Conservation (phyloP, 208 protist genomes). For the Crithidia fasciculata region DNA sequence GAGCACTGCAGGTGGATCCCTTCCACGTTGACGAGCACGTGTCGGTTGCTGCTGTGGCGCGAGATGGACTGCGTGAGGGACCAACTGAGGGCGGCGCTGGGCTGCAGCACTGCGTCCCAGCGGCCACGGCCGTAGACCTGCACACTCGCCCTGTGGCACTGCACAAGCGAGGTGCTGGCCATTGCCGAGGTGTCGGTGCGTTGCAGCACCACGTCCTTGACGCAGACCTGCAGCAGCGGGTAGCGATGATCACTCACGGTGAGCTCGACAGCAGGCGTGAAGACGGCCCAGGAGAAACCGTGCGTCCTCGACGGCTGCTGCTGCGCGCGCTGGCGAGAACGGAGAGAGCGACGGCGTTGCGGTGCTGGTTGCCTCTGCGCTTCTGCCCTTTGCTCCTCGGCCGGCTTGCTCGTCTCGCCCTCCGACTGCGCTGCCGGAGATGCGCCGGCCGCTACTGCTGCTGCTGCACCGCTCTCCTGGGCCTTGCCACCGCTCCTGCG, state of each 20-base stretch:
- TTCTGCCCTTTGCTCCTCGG: background rate
- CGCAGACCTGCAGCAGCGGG: constrained; percentile 53
- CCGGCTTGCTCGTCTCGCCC: background rate
- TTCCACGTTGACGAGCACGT: constrained; percentile 46
- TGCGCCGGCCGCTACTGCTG: background rate
- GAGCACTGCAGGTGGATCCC: constrained; percentile 67
- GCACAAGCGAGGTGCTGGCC: constrained; percentile 35
- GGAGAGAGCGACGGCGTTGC: background rate
- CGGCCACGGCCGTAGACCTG: constrained; percentile 76
- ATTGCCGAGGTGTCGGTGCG: constrained; percentile 23
- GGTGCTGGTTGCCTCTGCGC: background rate
- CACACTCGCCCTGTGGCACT: constrained; percentile 42
- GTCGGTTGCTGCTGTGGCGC: constrained; percentile 60
- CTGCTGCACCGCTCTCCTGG: background rate
- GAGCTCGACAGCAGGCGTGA: constrained; percentile 49
- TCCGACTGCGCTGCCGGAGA: no score
- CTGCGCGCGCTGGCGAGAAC: background rate
- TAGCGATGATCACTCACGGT: constrained; percentile 72
- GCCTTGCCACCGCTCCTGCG: background rate
- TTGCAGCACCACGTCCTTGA: constrained; percentile 47
- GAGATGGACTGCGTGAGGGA: constrained; percentile 47
- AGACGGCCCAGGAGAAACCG: constrained; percentile 40
- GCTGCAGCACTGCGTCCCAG: constrained; percentile 68
- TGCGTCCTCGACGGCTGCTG: constrained; percentile 1
- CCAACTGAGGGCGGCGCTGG: constrained; percentile 41